These are phyloP conservation scores for Rhizoclosmatium sp. DNA, from an alignment of 192 early-diverging fungal genomes.

Conservation along the genomic window DNA sequence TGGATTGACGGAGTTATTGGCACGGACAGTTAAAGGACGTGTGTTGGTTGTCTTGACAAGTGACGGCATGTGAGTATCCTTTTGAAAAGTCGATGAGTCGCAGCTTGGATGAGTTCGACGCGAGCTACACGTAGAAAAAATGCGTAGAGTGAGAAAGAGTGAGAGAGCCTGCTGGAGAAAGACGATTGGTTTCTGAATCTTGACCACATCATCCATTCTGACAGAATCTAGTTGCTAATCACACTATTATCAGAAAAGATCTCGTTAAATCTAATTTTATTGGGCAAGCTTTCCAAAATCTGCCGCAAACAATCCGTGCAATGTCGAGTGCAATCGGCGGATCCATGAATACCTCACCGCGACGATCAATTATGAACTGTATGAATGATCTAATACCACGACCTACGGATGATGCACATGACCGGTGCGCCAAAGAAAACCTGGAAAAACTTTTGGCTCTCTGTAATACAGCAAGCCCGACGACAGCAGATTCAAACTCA, in stretches of 20 bases:
- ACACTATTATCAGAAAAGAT: conserved; percentile 20
- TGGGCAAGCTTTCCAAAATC: conserved; percentile 21
- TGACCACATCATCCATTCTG: no score
- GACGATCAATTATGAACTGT: neutral
- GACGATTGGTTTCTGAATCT: no score
- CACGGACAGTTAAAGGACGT: neutral
- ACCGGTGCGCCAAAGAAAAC: conserved; percentile 5
- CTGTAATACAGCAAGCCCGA: neutral
- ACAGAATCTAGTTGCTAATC: neutral
- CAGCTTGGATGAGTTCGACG: no score
- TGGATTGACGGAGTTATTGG: neutral
- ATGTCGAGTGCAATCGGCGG: neutral
- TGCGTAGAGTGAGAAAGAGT: no score
- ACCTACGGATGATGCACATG: conserved; percentile 19
- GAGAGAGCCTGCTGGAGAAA: no score
- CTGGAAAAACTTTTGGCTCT: conserved; percentile 7
- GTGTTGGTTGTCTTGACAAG: conserved; percentile 14
- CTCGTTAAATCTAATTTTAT: conserved; percentile 23
- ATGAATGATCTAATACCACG: conserved; percentile 7
- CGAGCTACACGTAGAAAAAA: no score
- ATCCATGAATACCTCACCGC: neutral
- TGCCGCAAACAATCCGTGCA: conserved; percentile 6
- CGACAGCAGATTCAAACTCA: neutral
- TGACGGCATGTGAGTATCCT: conserved; percentile 26
- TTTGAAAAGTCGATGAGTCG: neutral